Evolutionary conservation across 73 alveolate species (phyloP).

Genomic region (Paramecium sonneborni): DNA sequence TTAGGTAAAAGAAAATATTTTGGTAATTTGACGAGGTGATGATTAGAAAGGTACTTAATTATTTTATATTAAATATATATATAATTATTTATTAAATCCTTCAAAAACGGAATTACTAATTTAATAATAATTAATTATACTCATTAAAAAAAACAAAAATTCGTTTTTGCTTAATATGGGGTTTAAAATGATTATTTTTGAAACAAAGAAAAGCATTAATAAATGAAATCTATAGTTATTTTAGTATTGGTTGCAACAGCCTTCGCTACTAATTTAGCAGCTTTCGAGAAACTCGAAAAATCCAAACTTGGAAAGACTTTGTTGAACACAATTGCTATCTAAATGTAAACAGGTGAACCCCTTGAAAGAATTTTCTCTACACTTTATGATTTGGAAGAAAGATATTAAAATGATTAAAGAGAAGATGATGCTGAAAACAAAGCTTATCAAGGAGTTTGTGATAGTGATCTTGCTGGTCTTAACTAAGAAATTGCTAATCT

Average conservation of each 20-base stretch:
- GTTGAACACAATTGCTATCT: conserved; percentile 52
- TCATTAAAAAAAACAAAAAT: not conserved
- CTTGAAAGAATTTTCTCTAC: conserved; percentile 50
- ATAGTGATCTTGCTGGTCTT: conserved; percentile 55
- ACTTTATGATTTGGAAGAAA: conserved; percentile 48
- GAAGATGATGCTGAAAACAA: conserved; percentile 53
- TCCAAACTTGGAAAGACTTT: conserved; percentile 28
- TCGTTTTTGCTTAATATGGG: not conserved
- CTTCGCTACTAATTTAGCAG: conserved; percentile 13
- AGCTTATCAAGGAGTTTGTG: conserved; percentile 49
- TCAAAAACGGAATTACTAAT: not conserved
- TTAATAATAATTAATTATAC: not conserved
- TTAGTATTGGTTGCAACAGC: conserved; percentile 36
- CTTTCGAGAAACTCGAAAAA: not conserved
- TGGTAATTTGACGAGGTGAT: not conserved
- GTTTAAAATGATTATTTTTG: not conserved
- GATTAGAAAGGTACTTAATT: not conserved
- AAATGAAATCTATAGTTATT: conserved; percentile 10
- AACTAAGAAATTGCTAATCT: conserved; percentile 42
- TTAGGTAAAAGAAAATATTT: not conserved
- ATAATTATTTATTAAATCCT: not conserved
- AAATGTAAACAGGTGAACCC: conserved; percentile 55
- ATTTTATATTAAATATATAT: not conserved
- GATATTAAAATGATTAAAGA: conserved; percentile 32
- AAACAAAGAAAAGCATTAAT: not conserved